phyloP scores from a whole-genome alignment of 2,329 filamentous ascomycete genomes.

The Arthrinium puccinioides region DNA sequence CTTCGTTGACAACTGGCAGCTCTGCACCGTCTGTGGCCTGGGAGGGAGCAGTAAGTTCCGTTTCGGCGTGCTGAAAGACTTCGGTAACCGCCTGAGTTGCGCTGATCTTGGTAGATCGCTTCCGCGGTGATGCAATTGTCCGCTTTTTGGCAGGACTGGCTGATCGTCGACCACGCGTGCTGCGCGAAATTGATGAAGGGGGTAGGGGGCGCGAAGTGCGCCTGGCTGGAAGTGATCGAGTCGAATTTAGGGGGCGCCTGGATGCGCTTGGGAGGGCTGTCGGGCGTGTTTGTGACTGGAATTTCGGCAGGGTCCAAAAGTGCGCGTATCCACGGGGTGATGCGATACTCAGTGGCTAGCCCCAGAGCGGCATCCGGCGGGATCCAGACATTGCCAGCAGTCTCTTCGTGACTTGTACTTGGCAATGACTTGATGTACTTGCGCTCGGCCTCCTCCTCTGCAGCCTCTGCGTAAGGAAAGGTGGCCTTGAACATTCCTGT shows the following conservation, averaged over 20 bases:
- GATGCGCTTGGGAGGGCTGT: slow-evolving; percentile 69
- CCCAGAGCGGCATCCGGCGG: slow-evolving; percentile 72
- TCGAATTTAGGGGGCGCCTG: slow-evolving; percentile 75
- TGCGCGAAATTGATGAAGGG: slow-evolving; percentile 37
- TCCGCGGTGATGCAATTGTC: slow-evolving; percentile 44
- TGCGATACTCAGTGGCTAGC: slow-evolving; percentile 80
- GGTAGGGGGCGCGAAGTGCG: slow-evolving; percentile 41
- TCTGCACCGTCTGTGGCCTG: neutral
- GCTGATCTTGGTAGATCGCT: slow-evolving; percentile 39
- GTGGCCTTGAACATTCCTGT: slow-evolving; percentile 92
- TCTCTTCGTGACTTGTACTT: slow-evolving; percentile 82
- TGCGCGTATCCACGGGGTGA: slow-evolving; percentile 83
- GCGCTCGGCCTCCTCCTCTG: slow-evolving; percentile 70
- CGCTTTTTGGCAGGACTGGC: slow-evolving; percentile 52
- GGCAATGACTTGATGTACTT: slow-evolving; percentile 76
- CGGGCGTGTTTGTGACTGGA: slow-evolving; percentile 41
- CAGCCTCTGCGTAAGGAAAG: slow-evolving; percentile 67
- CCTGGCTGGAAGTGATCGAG: slow-evolving; percentile 32
- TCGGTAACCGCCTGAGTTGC: slow-evolving; percentile 14
- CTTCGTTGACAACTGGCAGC: slow-evolving; percentile 15
- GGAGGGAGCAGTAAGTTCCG: too few relatives aligned
- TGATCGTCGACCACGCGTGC: slow-evolving; percentile 45
- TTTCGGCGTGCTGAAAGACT: neutral
- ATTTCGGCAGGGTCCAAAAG: slow-evolving; percentile 85
- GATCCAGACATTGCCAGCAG: slow-evolving; percentile 96